phyloP scores from a whole-genome alignment of 169 alveolate species.

The Plasmodium gallinaceum region DNA sequence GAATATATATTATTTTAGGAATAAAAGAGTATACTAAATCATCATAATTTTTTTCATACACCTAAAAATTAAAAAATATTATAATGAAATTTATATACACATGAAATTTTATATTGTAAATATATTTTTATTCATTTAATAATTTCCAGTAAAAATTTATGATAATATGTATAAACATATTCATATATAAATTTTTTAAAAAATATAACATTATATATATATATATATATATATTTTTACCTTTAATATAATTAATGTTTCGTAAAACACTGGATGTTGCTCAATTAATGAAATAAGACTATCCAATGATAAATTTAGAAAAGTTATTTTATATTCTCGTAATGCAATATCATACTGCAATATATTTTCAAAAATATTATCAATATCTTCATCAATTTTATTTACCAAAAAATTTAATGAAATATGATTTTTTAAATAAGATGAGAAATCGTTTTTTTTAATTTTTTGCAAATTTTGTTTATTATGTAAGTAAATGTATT shows the following conservation, averaged over 20 bases:
- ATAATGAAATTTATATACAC: neutral
- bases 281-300: slow-evolving; percentile 40
- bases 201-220: neutral
- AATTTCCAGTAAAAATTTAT: neutral
- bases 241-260: slow-evolving; percentile 62
- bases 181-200: neutral
- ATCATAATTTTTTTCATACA: slow-evolving; percentile 60
- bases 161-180: neutral
- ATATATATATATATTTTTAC: slow-evolving; percentile 5
- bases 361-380: slow-evolving; percentile 39
- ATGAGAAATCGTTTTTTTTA: slow-evolving; percentile 13
- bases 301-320: slow-evolving; percentile 35
- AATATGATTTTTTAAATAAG: slow-evolving; percentile 32
- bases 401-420: slow-evolving; percentile 9
- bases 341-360: slow-evolving; percentile 21
- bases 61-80: slow-evolving; percentile 27
- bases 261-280: slow-evolving; percentile 53
- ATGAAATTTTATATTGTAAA: neutral
- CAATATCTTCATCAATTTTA: slow-evolving; percentile 21
- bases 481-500: slow-evolving; percentile 48
- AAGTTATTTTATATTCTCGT: slow-evolving; percentile 35
- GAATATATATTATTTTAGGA: slow-evolving; percentile 62
- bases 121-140: neutral
- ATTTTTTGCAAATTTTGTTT: slow-evolving; percentile 21
- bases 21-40: slow-evolving; percentile 60